These are phyloP conservation scores for Oryza punctata DNA, from an alignment of 176 grass and related monocot genomes.

Conservation along the genomic window DNA sequence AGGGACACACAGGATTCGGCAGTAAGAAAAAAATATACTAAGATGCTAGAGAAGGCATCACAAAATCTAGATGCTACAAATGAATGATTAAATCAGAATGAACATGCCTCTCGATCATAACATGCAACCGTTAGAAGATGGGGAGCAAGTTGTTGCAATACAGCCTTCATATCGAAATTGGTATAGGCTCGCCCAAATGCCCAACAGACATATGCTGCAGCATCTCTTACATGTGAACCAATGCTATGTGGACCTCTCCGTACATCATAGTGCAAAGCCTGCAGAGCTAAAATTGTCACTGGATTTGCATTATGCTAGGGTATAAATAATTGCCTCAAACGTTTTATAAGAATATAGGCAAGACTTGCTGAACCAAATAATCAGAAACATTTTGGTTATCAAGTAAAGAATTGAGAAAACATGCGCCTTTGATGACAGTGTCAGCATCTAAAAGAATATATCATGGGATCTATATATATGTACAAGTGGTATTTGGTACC, in stretches of 20 bases:
- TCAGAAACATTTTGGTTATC: not conserved
- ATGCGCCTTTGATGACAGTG: not conserved
- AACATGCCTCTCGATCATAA: slow-evolving; percentile 96
- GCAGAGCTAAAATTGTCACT: slow-evolving; percentile 30
- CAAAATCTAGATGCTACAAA: slow-evolving; percentile 29
- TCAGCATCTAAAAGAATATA: not conserved
- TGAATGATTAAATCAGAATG: slow-evolving; percentile 35
- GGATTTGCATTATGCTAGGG: slow-evolving; percentile 22
- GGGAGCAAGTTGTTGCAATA: slow-evolving; percentile 87
- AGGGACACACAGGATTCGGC: slow-evolving; percentile 22
- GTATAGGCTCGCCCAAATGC: slow-evolving; percentile 97
- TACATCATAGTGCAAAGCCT: slow-evolving; percentile 94
- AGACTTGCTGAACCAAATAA: not conserved
- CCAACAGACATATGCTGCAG: slow-evolving; percentile 97
- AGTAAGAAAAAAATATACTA: slow-evolving; percentile 32
- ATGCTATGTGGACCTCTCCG: slow-evolving; percentile 92
- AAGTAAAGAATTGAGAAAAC: slow-evolving; percentile 18
- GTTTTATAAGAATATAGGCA: slow-evolving; percentile 26
- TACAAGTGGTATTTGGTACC: not conserved
- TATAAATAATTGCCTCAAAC: slow-evolving; percentile 15
- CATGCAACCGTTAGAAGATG: slow-evolving; percentile 86
- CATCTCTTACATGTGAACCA: slow-evolving; percentile 96
- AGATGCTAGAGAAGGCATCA: not conserved
- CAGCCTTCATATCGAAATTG: slow-evolving; percentile 76
- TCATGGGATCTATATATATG: not conserved